Base-by-base conservation (phyloP, 2,329 filamentous ascomycete species). In the Calonectria pteridis region DNA sequence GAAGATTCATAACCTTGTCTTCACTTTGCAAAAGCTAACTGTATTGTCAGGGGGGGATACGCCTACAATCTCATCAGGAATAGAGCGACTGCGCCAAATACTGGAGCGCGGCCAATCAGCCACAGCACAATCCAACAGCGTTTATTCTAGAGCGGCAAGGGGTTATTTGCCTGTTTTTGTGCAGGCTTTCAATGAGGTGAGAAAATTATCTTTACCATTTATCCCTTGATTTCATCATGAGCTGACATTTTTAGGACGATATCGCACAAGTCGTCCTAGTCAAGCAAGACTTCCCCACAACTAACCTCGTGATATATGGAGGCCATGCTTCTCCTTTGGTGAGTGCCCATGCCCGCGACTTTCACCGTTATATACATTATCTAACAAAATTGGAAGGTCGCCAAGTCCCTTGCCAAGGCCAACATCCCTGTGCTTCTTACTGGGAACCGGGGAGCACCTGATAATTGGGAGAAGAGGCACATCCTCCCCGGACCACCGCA, bases 391-490 rank as follows among this genome's bases (percentile, higher is more conserved):
- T 20, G 26, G 11, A 18, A 70, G 55, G 58, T 70, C 1, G 68
- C 68, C 11, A 64, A 70, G 23, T 35, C 37, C 14, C 29, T 70
- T 14, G 58, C 66, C 3, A 16, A 69, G n/a, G 66, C 51, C 5
- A 28, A 16, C 0, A 69, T 69, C 7, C 66, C 66, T 13, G 66
- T 69, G 3, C 29, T 69, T 62, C 40, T 69, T 9, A 58, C 51
- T 23, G 53, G 51, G 35, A 69, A 69, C 35, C 40, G 51, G 7
- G 66, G 53, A 28, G 66, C 49, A 10, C 66, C 66, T 9, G 51
- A 58, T 18, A 59, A 18, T 18, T 69, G 66, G 66, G 66, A 69
- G 53, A 62, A 58, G n/a, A 59, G 51, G 6, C 43, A 69, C 13
- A 55, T 40, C 4, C 43, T 69, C 14, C 37, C 40, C 13, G 66